Evolutionary conservation across 148 eudicot species (phyloP).

Genomic region (Diospyros kaki): DNA sequence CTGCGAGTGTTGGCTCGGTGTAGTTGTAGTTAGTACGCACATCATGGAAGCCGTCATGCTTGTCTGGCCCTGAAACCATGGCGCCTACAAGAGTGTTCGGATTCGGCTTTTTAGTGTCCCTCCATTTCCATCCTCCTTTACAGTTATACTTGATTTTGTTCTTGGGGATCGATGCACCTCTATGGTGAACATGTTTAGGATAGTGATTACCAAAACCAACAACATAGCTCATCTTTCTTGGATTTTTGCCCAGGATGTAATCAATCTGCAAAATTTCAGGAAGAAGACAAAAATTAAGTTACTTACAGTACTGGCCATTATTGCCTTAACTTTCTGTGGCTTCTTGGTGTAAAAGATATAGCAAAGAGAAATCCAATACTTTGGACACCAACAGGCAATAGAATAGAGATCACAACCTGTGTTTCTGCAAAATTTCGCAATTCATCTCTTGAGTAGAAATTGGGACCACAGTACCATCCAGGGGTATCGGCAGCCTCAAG

Average conservation of each 20-base stretch:
- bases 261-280: conserved; percentile 47
- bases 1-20: conserved; percentile 90
- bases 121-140: conserved; percentile 93
- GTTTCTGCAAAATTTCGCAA: conserved; percentile 76
- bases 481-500: conserved; percentile 84
- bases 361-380: background rate
- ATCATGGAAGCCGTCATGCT: conserved; percentile 73
- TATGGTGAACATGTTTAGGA: conserved; percentile 83
- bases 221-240: conserved; percentile 79
- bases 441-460: conserved; percentile 56
- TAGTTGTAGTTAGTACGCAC: conserved; percentile 79
- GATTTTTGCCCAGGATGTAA: conserved; percentile 86
- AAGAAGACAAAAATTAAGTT: background rate
- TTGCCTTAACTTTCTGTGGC: background rate
- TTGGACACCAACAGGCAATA: background rate
- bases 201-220: conserved; percentile 74
- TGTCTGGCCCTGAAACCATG: conserved; percentile 96
- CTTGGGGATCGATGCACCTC: conserved; percentile 93
- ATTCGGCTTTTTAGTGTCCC: conserved; percentile 68
- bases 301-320: background rate
- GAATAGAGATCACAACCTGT: conserved; percentile 43
- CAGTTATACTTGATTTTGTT: conserved; percentile 80
- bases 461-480: conserved; percentile 92
- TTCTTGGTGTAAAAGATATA: background rate
- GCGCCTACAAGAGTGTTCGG: conserved; percentile 77